These are phyloP conservation scores for Seminavis robusta DNA, from an alignment of 108 stramenopile species.

Conservation along the genomic window DNA sequence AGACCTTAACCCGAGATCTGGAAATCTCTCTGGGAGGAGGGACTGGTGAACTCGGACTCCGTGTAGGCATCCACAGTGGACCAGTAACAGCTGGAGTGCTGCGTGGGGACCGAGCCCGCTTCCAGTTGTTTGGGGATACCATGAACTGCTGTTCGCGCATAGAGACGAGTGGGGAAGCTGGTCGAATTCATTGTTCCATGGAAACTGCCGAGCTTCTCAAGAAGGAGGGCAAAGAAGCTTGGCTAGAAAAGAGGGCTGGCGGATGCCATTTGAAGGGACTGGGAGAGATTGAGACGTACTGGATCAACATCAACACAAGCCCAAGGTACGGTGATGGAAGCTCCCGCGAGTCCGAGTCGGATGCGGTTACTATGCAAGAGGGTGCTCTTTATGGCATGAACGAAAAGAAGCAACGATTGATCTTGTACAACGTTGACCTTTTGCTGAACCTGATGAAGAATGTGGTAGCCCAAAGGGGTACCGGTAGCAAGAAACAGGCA, in stretches of 20 bases:
- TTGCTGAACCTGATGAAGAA: no score
- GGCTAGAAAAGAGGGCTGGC: constrained; percentile 22
- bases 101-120: constrained; percentile 33
- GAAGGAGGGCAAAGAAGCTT: constrained; percentile 19
- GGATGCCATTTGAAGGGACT: constrained; percentile 35
- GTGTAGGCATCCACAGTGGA: constrained; percentile 46
- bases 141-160: no score
- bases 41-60: constrained; percentile 21
- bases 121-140: constrained; percentile 60
- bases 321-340: no score
- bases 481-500: no score
- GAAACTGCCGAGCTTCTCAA: constrained; percentile 30
- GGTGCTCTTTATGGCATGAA: no score
- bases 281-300: constrained; percentile 38
- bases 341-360: no score
- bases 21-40: constrained; percentile 8
- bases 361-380: no score
- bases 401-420: no score
- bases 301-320: no score
- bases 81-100: constrained; percentile 37
- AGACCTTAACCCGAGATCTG: constrained; percentile 6
- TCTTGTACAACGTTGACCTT: no score
- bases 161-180: constrained; percentile 25
- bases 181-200: constrained; percentile 23
- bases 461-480: no score